Percentiles rank a stretch among this genome's conserved stretches.
phyloP scores from a whole-genome alignment of 257 asterid genomes.

The Salvia splendens region DNA sequence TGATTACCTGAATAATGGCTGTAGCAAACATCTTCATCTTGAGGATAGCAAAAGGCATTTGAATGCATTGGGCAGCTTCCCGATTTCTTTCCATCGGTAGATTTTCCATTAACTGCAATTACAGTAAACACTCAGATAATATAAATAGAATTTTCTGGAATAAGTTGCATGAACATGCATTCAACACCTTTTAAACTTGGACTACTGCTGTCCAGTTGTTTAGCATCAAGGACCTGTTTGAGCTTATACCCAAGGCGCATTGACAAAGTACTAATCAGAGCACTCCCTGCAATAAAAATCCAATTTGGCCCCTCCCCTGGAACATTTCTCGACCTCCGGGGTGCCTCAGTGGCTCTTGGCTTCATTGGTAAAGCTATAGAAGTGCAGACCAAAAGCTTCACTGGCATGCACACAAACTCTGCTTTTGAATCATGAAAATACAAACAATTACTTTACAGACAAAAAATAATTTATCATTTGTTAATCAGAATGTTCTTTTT shows the following conservation, averaged over 20 bases:
- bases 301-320: conserved; percentile 75
- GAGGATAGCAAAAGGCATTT: conserved; percentile 47
- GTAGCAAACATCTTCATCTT: conserved; percentile 46
- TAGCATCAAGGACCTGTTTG: conserved; percentile 73
- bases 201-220: conserved; percentile 44
- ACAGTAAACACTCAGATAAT: conserved; percentile 35
- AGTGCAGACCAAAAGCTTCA: conserved; percentile 30
- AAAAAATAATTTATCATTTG: conserved; percentile 8
- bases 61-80: conserved; percentile 59
- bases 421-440: conserved; percentile 29
- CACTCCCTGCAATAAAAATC: conserved; percentile 83
- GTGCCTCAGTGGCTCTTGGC: conserved; percentile 48
- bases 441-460: conserved; percentile 9
- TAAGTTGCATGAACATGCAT: conserved; percentile 1
- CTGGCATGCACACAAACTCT: conserved; percentile 39
- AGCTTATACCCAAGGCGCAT: conserved; percentile 79
- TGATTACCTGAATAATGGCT: conserved; percentile 51
- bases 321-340: conserved; percentile 48
- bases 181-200: conserved; percentile 52
- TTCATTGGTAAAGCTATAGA: conserved; percentile 48
- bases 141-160: conserved; percentile 22
- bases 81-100: conserved; percentile 46
- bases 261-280: conserved; percentile 72
- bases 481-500: background rate
- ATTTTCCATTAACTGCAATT: conserved; percentile 57